Base-by-base conservation (phyloP, 331 rosid species). In the Erythrophleum ivorense region DNA sequence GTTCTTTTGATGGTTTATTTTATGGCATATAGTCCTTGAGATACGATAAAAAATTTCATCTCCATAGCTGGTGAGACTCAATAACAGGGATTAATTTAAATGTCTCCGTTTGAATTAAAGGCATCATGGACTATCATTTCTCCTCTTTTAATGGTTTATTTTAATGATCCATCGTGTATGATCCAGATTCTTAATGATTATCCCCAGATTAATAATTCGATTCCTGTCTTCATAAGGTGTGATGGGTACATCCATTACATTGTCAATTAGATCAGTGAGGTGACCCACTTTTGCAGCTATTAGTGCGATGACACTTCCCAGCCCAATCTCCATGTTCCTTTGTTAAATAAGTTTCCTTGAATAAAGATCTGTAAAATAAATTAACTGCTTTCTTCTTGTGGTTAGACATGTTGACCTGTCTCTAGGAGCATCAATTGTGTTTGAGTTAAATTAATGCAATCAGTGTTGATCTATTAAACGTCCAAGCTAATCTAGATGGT, bases 51-150 rank as follows among this genome's bases (percentile, higher is more conserved):
- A 33, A 63, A 7, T 63, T 50, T 15, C 59, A 57, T 65, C 49
- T 70, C 67, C 46, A 45, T 36, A n/a, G 50, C 14, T 34, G 55
- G 73, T 59, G 73, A 84, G 81, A 86, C 70, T 84, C 80, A 11
- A 59, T 46, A n/a, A 71, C 57, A 43, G 55, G 70, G 75, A n/a
- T 79, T 52, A 53, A 54, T 80, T 76, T 65, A 63, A 78, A 45
- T 55, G 62, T 72, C 15, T 7, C 62, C 46, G 72, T 78, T 36
- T 49, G 45, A 41, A 40, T 21, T 53, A 72, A 12, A 66, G 53
- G 62, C 58, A 58, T 31, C 16, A 24, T 4, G 14, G 29, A 18
- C 31, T 45, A 29, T 7, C 13, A 38, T 21, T 40, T 40, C 18
- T 33, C 3, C 53, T 14, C 55, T 15, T 48, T 58, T 71, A 38